These are phyloP conservation scores for Scutellospora calospora DNA, from an alignment of 371 early-diverging fungal species.

Conservation along the genomic window DNA sequence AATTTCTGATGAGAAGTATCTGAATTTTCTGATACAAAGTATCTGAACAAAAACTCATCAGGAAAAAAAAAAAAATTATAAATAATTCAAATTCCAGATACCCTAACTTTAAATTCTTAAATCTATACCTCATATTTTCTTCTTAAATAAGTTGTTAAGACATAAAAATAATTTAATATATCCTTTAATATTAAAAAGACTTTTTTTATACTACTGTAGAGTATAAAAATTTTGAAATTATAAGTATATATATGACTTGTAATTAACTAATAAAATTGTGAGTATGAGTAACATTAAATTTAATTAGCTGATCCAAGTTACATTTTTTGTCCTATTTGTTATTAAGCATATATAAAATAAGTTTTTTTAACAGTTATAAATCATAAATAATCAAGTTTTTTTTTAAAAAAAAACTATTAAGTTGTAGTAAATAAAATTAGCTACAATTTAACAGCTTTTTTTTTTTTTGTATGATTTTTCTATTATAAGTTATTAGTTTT, in stretches of 20 bases:
- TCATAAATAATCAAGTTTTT: not conserved
- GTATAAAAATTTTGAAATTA: too few relatives aligned
- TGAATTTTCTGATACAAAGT: too few relatives aligned
- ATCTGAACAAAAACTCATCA: too few relatives aligned
- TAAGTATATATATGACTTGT: not conserved
- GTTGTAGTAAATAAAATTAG: slow-evolving; percentile 18
- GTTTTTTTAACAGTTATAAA: not conserved
- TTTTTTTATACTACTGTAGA: too few relatives aligned
- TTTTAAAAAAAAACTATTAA: not conserved
- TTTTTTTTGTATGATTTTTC: slow-evolving; percentile 7
- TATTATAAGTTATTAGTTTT: not conserved
- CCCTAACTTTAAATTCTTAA: too few relatives aligned
- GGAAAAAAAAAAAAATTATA: too few relatives aligned
- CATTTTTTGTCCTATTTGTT: not conserved
- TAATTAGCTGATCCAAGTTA: not conserved
- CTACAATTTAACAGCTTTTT: slow-evolving; percentile 1
- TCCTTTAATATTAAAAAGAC: not conserved
- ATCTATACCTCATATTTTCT: too few relatives aligned
- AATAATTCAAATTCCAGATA: too few relatives aligned
- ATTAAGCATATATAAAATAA: not conserved
- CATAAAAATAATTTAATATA: too few relatives aligned
- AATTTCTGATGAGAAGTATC: not conserved
- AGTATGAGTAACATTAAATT: not conserved
- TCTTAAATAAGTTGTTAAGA: too few relatives aligned
- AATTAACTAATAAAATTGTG: not conserved